Conservation (phyloP, 805 yeast species). For the Ogataea philodendri region DNA sequence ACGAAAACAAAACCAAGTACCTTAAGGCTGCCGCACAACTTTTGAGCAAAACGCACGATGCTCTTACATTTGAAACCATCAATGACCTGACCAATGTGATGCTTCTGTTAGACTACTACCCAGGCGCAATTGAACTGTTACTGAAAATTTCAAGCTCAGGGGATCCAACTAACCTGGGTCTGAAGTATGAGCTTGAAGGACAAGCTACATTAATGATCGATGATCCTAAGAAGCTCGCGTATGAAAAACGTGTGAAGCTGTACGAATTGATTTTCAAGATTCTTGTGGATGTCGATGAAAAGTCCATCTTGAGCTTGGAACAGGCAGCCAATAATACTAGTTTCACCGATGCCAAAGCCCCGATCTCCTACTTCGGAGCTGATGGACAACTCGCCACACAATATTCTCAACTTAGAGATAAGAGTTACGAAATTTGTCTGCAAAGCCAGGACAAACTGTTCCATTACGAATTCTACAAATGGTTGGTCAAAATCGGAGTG, state of each 20-base stretch:
- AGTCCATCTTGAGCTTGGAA: conserved; percentile 46
- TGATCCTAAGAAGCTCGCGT: conserved; percentile 51
- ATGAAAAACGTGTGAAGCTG: conserved; percentile 52
- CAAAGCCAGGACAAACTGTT: conserved; percentile 76
- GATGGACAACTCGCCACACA: conserved; percentile 43
- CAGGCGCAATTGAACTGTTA: conserved; percentile 83
- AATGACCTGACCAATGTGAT: conserved; percentile 78
- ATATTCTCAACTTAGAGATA: conserved; percentile 59
- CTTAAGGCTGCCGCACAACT: conserved; percentile 71
- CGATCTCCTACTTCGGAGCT: conserved; percentile 28
- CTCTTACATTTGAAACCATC: conserved; percentile 73
- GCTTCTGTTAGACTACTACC: conserved; percentile 71
- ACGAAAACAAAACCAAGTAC: conserved; percentile 62
- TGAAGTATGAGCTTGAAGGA: conserved; percentile 49
- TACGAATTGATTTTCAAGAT: conserved; percentile 76
- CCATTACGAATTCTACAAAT: conserved; percentile 88
- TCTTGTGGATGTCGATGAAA: conserved; percentile 66
- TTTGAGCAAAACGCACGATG: conserved; percentile 76
- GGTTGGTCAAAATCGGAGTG: conserved; percentile 79
- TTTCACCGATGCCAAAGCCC: conserved; percentile 15
- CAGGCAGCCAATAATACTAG: conserved; percentile 23
- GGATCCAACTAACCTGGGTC: conserved; percentile 59
- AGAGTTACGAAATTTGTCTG: conserved; percentile 72
- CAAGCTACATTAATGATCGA: conserved; percentile 31
- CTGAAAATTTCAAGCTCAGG: conserved; percentile 70